A percentile compares a stretch with the other conserved stretches of the same genome.
These are phyloP conservation scores for Trichocomaceae sp. DNA, from an alignment of 2,329 filamentous ascomycete genomes.

Conservation along the genomic window DNA sequence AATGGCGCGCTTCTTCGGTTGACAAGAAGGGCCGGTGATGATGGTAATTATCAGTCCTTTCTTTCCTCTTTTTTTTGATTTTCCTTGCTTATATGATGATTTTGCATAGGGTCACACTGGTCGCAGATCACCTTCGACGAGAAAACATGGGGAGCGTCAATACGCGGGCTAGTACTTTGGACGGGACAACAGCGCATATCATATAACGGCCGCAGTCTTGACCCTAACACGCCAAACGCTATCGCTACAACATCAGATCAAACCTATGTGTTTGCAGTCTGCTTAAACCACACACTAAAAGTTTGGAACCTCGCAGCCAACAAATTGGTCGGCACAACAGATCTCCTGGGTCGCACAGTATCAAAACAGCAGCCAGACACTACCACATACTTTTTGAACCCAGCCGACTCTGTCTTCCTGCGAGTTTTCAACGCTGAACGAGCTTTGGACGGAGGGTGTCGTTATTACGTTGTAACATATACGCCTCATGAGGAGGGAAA, in stretches of 20 bases:
- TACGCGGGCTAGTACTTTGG: constrained; percentile 43
- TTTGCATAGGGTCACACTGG: constrained; percentile 35
- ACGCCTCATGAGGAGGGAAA: constrained; percentile 80
- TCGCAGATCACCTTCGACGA: constrained; percentile 43
- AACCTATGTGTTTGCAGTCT: constrained; percentile 65
- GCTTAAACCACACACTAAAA: constrained; percentile 79
- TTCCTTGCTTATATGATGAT: constrained; percentile 15
- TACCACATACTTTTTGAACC: constrained; percentile 70
- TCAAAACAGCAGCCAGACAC: constrained; percentile 60
- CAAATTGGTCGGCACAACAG: constrained; percentile 66
- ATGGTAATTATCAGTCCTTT: constrained; percentile 33
- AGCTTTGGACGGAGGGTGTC: constrained; percentile 40
- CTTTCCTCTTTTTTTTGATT: neutral
- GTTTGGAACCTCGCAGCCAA: constrained; percentile 85
- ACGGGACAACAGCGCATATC: constrained; percentile 37
- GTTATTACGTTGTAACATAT: constrained; percentile 68
- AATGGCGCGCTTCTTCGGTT: constrained; percentile 55
- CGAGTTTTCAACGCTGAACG: constrained; percentile 58
- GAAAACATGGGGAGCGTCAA: constrained; percentile 43
- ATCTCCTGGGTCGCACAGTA: constrained; percentile 64
- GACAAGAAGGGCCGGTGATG: constrained; percentile 51
- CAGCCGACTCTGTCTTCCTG: constrained; percentile 69
- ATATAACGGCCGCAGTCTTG: constrained; percentile 36
- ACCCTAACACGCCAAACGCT: constrained; percentile 38
- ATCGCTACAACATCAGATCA: constrained; percentile 42